These are phyloP conservation scores for Fusarium verticillioides DNA, from an alignment of 2,329 filamentous ascomycete genomes.

Conservation along the genomic window DNA sequence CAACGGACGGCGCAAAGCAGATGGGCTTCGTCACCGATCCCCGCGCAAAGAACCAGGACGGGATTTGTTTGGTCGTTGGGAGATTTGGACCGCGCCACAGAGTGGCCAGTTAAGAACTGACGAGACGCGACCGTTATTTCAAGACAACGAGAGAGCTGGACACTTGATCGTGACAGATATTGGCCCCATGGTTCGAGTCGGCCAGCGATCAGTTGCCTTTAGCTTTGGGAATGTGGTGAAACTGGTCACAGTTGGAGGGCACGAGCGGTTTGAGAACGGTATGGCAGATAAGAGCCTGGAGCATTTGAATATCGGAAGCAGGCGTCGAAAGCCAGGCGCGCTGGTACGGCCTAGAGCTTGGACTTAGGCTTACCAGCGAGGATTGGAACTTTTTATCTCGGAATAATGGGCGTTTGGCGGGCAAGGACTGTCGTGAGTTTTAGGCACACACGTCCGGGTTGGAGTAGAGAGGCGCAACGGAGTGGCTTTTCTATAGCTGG, in stretches of 20 bases:
- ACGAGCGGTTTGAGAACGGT: constrained; percentile 68
- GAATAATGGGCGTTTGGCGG: constrained; percentile 8
- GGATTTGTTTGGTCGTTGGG: constrained; percentile 56
- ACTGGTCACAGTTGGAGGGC: constrained; percentile 71
- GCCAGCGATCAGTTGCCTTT: constrained; percentile 73
- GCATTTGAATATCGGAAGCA: constrained; percentile 50
- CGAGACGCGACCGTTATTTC: constrained; percentile 59
- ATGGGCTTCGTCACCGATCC: constrained; percentile 47
- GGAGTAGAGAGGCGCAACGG: constrained; percentile 39
- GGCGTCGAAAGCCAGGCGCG: constrained; percentile 52
- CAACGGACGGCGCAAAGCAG: constrained; percentile 26
- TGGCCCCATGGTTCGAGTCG: constrained; percentile 72
- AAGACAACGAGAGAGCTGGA: constrained; percentile 54
- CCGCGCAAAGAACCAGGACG: constrained; percentile 39
- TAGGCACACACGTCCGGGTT: constrained; percentile 11
- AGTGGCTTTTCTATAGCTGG: constrained; percentile 19
- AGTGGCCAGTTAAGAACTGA: constrained; percentile 57
- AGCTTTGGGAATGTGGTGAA: constrained; percentile 80
- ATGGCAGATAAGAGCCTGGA: constrained; percentile 46
- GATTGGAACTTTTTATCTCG: neutral
- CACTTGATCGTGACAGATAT: constrained; percentile 73
- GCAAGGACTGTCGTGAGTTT: neutral
- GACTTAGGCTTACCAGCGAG: constrained; percentile 27
- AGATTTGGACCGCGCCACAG: constrained; percentile 65
- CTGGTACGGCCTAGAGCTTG: constrained; percentile 37